A percentile compares a stretch with the other conserved stretches of the same genome.
These are phyloP conservation scores for Aspergillus hancockii DNA, from an alignment of 495 filamentous ascomycete genomes.

Conservation along the genomic window DNA sequence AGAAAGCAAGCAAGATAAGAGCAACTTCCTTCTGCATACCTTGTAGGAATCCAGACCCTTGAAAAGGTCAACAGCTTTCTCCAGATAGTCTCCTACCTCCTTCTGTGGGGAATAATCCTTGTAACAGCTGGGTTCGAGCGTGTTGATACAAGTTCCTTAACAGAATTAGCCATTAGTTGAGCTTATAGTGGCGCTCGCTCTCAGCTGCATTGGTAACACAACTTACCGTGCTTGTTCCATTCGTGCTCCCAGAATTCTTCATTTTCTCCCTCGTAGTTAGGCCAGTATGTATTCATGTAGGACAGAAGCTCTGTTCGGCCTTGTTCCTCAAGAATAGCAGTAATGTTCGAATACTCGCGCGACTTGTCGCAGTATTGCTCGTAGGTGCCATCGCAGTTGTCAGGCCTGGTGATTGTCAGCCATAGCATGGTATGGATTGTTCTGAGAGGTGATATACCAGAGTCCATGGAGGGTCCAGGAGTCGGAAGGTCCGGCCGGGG, in stretches of 20 bases:
- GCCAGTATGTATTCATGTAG: conserved; percentile 78
- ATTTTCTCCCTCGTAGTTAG: conserved; percentile 56
- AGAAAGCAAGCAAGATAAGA: background rate
- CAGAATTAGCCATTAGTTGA: background rate
- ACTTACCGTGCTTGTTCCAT: conserved; percentile 71
- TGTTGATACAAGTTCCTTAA: conserved; percentile 54
- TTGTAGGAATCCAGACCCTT: conserved; percentile 61
- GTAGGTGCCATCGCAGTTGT: conserved; percentile 78
- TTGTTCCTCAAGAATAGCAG: conserved; percentile 56
- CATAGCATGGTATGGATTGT: background rate
- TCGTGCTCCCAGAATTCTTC: conserved; percentile 78
- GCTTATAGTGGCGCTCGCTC: background rate
- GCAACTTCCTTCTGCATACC: conserved; percentile 30
- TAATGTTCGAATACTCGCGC: conserved; percentile 68
- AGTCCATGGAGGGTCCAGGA: conserved; percentile 83
- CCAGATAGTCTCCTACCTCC: conserved; percentile 61
- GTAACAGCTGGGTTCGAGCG: conserved; percentile 74
- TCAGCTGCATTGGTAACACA: background rate
- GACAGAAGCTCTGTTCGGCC: conserved; percentile 58
- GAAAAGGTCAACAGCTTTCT: conserved; percentile 60
- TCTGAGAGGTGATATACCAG: conserved; percentile 45
- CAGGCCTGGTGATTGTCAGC: conserved; percentile 51
- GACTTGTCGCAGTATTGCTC: conserved; percentile 64
- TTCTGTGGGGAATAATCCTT: conserved; percentile 56
- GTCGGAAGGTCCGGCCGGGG: conserved; percentile 63